Evolutionary conservation across 176 grass and related monocot species (phyloP), one percentile per base, ranked within the genome.

Genomic region (Bonia amplexicaulis): DNA sequence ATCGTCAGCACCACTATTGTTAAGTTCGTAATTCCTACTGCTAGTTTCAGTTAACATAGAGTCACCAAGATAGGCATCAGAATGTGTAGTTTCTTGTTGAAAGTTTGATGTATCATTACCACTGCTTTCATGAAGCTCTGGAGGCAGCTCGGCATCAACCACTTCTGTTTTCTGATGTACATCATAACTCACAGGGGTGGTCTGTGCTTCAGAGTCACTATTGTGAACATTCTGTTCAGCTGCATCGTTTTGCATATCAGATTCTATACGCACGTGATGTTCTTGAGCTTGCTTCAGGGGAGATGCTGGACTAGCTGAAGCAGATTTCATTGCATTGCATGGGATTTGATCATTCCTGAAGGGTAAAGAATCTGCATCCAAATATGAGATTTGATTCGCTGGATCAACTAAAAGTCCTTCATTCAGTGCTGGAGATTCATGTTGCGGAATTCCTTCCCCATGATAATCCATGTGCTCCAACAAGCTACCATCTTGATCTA

Each of bases 381-480:
- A 82, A 76, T 88, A 80, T 54, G 78, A 75, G 58, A 71, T 79
- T 53, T 80, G 69, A 72, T 74, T 61, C 5, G 86, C 57, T 69
- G 73, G 20, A 45, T 85, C 80, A 88, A 60, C 86, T 82, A 90
- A 73, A 76, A 88, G 70, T 27, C 65, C 87, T 48, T 73, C 83
- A 87, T 88, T 84, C 78, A 85, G 48, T 64, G 37, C 39, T 64
- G 87, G 66, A 80, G 84, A 81, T 23, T 79, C 88, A 80, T 90
- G 82, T 37, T 86, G 54, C 62, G 74, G 66, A 86, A 73, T 29
- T 71, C 60, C 75, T 74, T 62, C 82, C n/a, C 44, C 83, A 51
- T 92, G 79, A 78, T 86, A 86, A 76, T 78, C 86, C 80, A 88
- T 87, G 77, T 92, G 83, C 37, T 88, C 88, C 81, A 86, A 74